Evolutionary conservation across 768 basidiomycete species (phyloP), one percentile per base, ranked within the genome.

Genomic region (Lentinula sp.): DNA sequence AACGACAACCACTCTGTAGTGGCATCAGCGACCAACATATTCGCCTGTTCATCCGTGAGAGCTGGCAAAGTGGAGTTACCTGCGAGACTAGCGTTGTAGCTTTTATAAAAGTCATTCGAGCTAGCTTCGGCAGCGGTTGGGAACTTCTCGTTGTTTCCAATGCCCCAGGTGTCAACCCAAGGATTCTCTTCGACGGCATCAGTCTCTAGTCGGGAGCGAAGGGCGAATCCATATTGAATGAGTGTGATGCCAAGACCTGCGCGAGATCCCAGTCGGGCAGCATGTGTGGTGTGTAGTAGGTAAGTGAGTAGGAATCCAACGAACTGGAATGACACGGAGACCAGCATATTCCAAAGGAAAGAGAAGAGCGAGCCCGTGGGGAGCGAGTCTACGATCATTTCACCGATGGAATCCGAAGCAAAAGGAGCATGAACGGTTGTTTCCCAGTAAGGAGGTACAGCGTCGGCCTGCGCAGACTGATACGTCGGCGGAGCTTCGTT

Each of bases 381-480:
- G 57, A 98, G 83, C 11, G 87, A 86, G 66, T 98, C 96, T 69
- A 98, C 87, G 67, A 96, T 84, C 75, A 97, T 86, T 66, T 95
- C 88, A 40, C 93, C 88, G 32, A 84, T 71, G 6, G 76, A 73
- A 63, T 84, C 81, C 15, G 86, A 76, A 15, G 84, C 72, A 64
- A 84, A 86, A 8, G 95, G 94, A 6, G 95, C 87, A 70, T 98
- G 92, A n/a, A 98, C 85, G 2, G 93, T 95, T 1, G 93, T 97
- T 66, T 98, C 96, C 86, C 94, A 98, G 74, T 99, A 99, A 1
- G 95, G 91, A 4, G 97, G 97, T 6, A 94, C 95, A n/a, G 93
- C 86, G 73, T 99, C 97, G 15, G 91, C 87, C 70, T 95, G 88
- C 9, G 97, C 97, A 34, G 86, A 80, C 13, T 92, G 88, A 71